phyloP scores from a whole-genome alignment of 2,329 filamentous ascomycete species.

The Canariomyces notabilis region DNA sequence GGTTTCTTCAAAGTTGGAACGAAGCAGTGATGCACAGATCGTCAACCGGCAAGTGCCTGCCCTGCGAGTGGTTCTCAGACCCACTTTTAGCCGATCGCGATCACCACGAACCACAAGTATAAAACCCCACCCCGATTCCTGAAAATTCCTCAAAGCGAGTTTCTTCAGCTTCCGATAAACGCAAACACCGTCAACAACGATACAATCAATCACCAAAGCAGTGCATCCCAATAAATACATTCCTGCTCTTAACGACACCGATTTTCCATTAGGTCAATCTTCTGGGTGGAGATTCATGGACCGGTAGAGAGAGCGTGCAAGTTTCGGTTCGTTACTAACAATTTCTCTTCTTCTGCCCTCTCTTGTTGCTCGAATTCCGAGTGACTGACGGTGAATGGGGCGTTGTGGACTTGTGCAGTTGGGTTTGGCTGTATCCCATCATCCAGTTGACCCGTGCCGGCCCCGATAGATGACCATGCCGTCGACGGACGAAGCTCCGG shows the following conservation, averaged over 20 bases:
- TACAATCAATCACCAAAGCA: no score
- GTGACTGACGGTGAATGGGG: not conserved
- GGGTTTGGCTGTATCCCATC: not conserved
- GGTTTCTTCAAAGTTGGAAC: no score
- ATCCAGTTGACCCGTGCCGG: not conserved
- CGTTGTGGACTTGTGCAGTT: not conserved
- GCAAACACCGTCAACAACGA: no score
- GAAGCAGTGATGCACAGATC: no score
- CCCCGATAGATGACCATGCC: slow-evolving; percentile 7
- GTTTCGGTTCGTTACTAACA: not conserved
- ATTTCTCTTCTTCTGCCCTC: not conserved
- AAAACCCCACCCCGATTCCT: no score
- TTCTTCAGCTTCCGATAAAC: no score
- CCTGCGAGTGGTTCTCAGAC: no score
- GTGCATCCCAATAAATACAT: slow-evolving; percentile 3
- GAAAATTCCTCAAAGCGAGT: no score
- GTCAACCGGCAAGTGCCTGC: no score
- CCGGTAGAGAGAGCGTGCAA: not conserved
- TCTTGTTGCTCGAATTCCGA: not conserved
- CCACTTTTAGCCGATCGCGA: no score
- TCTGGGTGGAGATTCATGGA: not conserved
- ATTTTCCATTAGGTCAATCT: not conserved
- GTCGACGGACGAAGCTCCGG: slow-evolving; percentile 1
- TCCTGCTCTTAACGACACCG: not conserved
- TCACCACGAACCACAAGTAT: no score